Evolutionary conservation across 148 eudicot species (phyloP).

Genomic region (Silene latifolia): DNA sequence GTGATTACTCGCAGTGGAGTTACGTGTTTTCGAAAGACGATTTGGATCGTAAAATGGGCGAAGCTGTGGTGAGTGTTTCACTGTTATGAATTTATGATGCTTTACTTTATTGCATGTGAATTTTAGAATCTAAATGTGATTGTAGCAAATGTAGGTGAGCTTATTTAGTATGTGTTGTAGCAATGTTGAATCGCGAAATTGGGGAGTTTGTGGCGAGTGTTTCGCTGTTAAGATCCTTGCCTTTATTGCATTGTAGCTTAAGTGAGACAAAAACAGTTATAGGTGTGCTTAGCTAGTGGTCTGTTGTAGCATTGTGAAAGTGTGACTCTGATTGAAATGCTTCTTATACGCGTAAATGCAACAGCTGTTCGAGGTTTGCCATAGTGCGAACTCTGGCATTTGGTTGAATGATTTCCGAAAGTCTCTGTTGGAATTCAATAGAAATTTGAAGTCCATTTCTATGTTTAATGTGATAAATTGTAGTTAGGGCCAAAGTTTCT

Average conservation of each 20-base stretch:
- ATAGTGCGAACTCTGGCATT: too few species aligned
- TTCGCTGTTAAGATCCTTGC: too few species aligned
- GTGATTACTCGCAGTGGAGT: conserved; percentile 24
- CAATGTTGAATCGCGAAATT: neutral
- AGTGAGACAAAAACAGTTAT: too few species aligned
- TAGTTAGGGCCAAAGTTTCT: neutral
- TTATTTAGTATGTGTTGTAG: neutral
- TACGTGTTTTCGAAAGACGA: conserved; percentile 39
- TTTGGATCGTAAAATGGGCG: conserved; percentile 29
- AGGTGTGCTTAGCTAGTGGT: too few species aligned
- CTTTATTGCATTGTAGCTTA: too few species aligned
- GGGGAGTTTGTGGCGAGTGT: too few species aligned
- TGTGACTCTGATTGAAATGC: neutral
- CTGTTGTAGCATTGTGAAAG: neutral
- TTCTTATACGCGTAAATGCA: neutral
- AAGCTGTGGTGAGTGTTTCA: conserved; percentile 33
- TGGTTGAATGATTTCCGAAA: too few species aligned
- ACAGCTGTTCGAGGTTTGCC: neutral
- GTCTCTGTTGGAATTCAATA: too few species aligned
- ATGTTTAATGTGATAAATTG: neutral
- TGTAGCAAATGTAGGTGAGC: neutral
- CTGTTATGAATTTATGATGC: neutral
- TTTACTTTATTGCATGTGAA: neutral
- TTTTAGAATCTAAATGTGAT: neutral
- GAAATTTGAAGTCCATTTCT: neutral